These are phyloP conservation scores for Lodderomyces pseudojiufengensis DNA, from an alignment of 1,139 yeast species.

Conservation along the genomic window DNA sequence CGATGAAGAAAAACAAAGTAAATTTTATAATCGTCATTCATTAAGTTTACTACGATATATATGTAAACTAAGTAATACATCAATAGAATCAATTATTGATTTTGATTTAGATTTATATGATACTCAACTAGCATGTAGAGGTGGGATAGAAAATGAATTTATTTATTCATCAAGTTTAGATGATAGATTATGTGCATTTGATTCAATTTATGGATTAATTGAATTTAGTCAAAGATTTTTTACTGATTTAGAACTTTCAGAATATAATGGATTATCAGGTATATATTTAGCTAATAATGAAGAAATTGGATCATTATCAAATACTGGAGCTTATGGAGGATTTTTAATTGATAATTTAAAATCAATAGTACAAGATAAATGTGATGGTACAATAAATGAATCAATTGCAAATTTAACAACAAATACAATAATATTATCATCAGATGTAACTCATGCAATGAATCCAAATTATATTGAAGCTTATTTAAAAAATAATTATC, in stretches of 20 bases:
- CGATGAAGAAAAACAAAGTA: constrained; percentile 58
- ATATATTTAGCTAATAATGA: constrained; percentile 59
- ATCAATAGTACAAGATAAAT: constrained; percentile 8
- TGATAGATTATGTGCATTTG: constrained; percentile 62
- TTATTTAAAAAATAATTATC: constrained; percentile 71
- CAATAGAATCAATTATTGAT: constrained; percentile 52
- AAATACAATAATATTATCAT: constrained; percentile 57
- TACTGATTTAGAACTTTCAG: constrained; percentile 18
- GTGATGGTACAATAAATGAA: constrained; percentile 1
- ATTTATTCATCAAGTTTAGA: constrained; percentile 64
- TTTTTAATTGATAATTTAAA: constrained; percentile 18
- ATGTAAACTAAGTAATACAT: constrained; percentile 43
- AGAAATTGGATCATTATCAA: constrained; percentile 58
- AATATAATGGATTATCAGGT: constrained; percentile 39
- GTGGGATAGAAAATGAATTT: constrained; percentile 60
- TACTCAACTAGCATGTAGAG: constrained; percentile 58
- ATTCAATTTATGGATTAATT: constrained; percentile 52
- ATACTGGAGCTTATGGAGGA: constrained; percentile 61
- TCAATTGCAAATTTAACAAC: constrained; percentile 12
- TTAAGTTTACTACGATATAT: constrained; percentile 53
- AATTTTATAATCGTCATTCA: constrained; percentile 60
- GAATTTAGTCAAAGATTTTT: constrained; percentile 27
- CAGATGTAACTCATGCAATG: constrained; percentile 63
- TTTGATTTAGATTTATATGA: constrained; percentile 63
- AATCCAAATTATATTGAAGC: constrained; percentile 61